These are phyloP conservation scores for Naganishia kalamii DNA, from an alignment of 768 basidiomycete genomes.

Conservation along the genomic window DNA sequence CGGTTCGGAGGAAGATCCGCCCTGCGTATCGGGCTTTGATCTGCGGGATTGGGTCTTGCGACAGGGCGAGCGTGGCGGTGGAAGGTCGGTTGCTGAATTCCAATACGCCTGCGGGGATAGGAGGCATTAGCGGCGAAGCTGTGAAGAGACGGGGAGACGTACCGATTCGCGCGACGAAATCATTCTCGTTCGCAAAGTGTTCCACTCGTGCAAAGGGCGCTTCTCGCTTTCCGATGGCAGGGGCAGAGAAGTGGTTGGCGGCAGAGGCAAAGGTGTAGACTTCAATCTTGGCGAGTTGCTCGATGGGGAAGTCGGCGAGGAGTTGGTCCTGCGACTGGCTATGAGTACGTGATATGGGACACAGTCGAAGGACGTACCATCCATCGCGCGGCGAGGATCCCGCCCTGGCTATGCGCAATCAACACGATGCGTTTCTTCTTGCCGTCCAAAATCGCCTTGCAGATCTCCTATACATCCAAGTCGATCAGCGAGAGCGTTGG, in stretches of 20 bases:
- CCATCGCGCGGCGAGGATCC: slow-evolving; percentile 26
- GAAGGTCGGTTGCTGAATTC: background rate
- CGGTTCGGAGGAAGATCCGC: slow-evolving; percentile 31
- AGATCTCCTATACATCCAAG: slow-evolving; percentile 16
- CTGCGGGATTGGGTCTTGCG: background rate
- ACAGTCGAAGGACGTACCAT: background rate
- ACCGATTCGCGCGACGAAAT: slow-evolving; percentile 35
- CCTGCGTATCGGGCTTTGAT: slow-evolving; percentile 30
- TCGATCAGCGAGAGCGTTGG: background rate
- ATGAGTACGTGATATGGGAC: background rate
- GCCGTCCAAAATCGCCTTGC: slow-evolving; percentile 23
- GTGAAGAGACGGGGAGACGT: background rate
- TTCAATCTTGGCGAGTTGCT: slow-evolving; percentile 30
- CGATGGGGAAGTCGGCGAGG: slow-evolving; percentile 30
- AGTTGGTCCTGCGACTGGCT: slow-evolving; percentile 26
- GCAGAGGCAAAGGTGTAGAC: slow-evolving; percentile 38
- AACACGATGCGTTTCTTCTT: slow-evolving; percentile 33
- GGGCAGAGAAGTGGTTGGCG: slow-evolving; percentile 32
- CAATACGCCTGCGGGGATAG: background rate
- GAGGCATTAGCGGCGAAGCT: too few relatives aligned
- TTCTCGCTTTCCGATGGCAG: too few relatives aligned
- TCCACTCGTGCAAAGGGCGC: slow-evolving; percentile 21
- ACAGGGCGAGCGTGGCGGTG: background rate
- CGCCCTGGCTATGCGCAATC: slow-evolving; percentile 38
- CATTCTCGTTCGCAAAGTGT: slow-evolving; percentile 35